Percentiles rank a stretch among this genome's conserved stretches.
phyloP scores from a whole-genome alignment of 2,329 filamentous ascomycete species.

The Penicillium olsonii region DNA sequence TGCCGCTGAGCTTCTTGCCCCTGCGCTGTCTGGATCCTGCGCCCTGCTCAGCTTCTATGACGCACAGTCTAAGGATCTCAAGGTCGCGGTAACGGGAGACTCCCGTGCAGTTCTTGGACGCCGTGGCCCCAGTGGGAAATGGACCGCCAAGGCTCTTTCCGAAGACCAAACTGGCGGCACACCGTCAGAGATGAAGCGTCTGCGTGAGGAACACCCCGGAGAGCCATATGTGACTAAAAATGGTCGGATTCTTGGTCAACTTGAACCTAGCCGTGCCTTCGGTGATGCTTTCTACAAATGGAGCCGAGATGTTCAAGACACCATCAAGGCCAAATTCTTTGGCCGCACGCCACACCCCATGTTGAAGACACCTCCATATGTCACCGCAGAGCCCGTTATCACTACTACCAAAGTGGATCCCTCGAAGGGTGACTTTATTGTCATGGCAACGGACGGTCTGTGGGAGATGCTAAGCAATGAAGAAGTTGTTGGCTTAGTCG shows the following conservation, averaged over 20 bases:
- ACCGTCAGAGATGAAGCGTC: conserved; percentile 75
- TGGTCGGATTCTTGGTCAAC: conserved; percentile 84
- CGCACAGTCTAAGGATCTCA: conserved; percentile 77
- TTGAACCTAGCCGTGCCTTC: conserved; percentile 92
- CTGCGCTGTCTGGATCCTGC: conserved; percentile 94
- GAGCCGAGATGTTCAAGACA: conserved; percentile 79
- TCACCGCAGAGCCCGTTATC: conserved; percentile 92
- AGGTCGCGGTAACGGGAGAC: conserved; percentile 95
- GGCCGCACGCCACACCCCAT: conserved; percentile 74
- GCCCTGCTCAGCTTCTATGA: conserved; percentile 97
- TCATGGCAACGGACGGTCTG: conserved; percentile 92
- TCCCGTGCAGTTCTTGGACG: conserved; percentile 92
- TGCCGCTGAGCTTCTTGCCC: conserved; percentile 87
- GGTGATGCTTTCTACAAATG: conserved; percentile 98
- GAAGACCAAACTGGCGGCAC: conserved; percentile 93
- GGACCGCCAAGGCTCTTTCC: conserved; percentile 86
- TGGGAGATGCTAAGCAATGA: conserved; percentile 99
- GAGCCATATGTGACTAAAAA: conserved; percentile 86
- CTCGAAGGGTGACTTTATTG: conserved; percentile 87
- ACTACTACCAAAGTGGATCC: conserved; percentile 92
- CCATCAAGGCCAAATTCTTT: conserved; percentile 84
- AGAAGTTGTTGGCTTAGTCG: conserved; percentile 93
- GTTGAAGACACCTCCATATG: conserved; percentile 90
- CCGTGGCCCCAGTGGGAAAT: conserved; percentile 76
- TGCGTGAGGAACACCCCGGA: conserved; percentile 83